Base-by-base conservation (phyloP, 148 eudicot genomes). In the Silene uniflora region DNA sequence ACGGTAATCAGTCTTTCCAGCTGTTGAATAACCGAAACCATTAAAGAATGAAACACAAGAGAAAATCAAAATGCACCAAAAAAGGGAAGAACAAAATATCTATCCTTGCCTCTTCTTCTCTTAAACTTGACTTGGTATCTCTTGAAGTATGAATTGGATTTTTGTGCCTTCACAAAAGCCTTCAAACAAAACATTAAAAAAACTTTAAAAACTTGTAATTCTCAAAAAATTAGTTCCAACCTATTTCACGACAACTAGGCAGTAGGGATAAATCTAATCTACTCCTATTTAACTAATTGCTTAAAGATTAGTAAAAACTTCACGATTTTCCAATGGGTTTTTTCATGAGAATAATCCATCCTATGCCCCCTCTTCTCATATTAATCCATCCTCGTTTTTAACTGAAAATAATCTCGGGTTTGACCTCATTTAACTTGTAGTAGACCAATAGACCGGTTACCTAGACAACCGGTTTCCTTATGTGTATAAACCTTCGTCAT, bases 1-100 rank as follows among this genome's bases (percentile, higher is more conserved):
- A 23, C 97, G 84, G 75, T 93, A 93, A 73, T 93, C 98, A 39
- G 98, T 93, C 87, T 93, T 93, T 12, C 98, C 98, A 81, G 88
- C 98, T 93, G 84, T 66, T 10, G 1, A 72, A 46, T 56, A 32
- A 58, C 9, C 72, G n/a, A 21, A 54, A 32, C 12, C 12, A 10
- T 3, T 19, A 19, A 47, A 6, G 19, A 12, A 10, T 60, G 0
- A 52, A 27, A 59, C 44, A 18, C 29, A 59, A 17, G 6, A 19
- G 13, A 72, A 11, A 11, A 19, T 39, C 44, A 39, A 39, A 39
- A 39, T 6, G 44, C 44, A 63, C 14, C 22, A n/a, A 12, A 21
- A 21, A 18, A 67, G 27, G 2, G 14, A 12, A 52, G 4, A 7
- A 4, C 7, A 9, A 19, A 5, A 68, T 9, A 6, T 16, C 13